phyloP scores from a whole-genome alignment of 2,329 filamentous ascomycete species.

The Colletotrichum aenigma region DNA sequence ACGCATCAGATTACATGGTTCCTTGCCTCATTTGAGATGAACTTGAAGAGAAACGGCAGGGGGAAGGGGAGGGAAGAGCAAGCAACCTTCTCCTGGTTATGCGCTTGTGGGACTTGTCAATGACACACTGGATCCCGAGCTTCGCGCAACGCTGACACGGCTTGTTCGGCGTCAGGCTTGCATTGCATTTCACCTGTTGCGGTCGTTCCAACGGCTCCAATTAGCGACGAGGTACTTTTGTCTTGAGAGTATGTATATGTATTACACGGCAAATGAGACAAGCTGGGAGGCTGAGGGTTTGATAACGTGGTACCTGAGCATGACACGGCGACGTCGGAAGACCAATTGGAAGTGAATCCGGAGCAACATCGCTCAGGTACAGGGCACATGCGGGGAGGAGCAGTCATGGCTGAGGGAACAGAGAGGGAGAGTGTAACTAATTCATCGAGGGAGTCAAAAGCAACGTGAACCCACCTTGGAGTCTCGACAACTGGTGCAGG shows the following conservation, averaged over 20 bases:
- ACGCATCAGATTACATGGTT: not conserved
- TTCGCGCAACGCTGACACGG: conserved; percentile 51
- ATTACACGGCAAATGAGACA: not conserved
- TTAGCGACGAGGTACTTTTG: not conserved
- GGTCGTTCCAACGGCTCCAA: not conserved
- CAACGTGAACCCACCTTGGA: conserved; percentile 36
- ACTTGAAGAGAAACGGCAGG: not conserved
- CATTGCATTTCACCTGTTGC: conserved; percentile 49
- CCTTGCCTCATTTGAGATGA: not conserved
- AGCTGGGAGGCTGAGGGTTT: not conserved
- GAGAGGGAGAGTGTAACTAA: not conserved
- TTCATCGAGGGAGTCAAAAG: not conserved
- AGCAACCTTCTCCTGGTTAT: conserved; percentile 47
- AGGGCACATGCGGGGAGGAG: not conserved
- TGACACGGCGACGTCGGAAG: not conserved
- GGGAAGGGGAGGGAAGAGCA: not conserved
- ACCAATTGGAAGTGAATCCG: conserved; percentile 9
- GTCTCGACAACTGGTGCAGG: conserved; percentile 34
- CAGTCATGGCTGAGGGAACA: not conserved
- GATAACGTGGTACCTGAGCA: not conserved
- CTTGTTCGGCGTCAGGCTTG: conserved; percentile 40
- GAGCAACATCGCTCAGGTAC: not conserved
- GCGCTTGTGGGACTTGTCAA: conserved; percentile 52
- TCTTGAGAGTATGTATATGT: not conserved
- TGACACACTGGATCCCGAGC: conserved; percentile 45